A percentile compares a stretch with the other conserved stretches of the same genome.
phyloP scores from a whole-genome alignment of 2,329 filamentous ascomycete species.

The Clarireedia monteithiana region DNA sequence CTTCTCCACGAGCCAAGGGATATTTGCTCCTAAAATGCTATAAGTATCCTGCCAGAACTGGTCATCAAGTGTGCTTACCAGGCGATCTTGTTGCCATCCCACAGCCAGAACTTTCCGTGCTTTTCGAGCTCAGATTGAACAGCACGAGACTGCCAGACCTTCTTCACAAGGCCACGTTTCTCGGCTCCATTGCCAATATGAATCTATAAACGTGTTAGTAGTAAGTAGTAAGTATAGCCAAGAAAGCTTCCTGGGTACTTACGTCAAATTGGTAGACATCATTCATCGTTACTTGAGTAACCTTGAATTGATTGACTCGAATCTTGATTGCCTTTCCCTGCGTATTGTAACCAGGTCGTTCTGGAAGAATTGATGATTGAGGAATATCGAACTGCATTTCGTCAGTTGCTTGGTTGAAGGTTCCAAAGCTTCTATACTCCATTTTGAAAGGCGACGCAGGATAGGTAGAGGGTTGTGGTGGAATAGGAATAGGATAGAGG shows the following conservation, averaged over 20 bases:
- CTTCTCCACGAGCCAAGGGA: conserved; percentile 28
- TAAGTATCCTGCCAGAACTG: conserved; percentile 12
- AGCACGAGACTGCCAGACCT: conserved; percentile 62
- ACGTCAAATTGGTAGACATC: conserved; percentile 82
- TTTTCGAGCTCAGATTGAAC: conserved; percentile 48
- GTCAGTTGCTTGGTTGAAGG: conserved; percentile 16
- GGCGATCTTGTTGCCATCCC: conserved; percentile 76
- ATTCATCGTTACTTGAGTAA: conserved; percentile 49
- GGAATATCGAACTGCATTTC: conserved; percentile 15
- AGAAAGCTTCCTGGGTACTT: conserved; percentile 32
- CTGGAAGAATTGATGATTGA: conserved; percentile 21
- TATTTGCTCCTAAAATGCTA: conserved; percentile 32
- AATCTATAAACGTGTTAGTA: conserved; percentile 40
- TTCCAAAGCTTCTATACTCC: conserved; percentile 24
- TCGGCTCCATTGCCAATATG: conserved; percentile 54
- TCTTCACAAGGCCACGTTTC: conserved; percentile 60
- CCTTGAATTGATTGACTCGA: conserved; percentile 66
- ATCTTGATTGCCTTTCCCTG: conserved; percentile 48
- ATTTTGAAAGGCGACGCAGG: conserved; percentile 18
- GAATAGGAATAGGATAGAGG: not conserved
- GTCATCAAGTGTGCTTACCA: conserved; percentile 51
- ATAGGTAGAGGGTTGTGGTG: conserved; percentile 2
- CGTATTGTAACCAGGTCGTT: conserved; percentile 49
- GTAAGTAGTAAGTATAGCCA: not conserved
- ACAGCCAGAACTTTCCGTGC: conserved; percentile 52